Percentiles rank a stretch among this genome's conserved stretches.
Conservation (phyloP, 345 rosid genomes). For the Clarkia xantiana region DNA sequence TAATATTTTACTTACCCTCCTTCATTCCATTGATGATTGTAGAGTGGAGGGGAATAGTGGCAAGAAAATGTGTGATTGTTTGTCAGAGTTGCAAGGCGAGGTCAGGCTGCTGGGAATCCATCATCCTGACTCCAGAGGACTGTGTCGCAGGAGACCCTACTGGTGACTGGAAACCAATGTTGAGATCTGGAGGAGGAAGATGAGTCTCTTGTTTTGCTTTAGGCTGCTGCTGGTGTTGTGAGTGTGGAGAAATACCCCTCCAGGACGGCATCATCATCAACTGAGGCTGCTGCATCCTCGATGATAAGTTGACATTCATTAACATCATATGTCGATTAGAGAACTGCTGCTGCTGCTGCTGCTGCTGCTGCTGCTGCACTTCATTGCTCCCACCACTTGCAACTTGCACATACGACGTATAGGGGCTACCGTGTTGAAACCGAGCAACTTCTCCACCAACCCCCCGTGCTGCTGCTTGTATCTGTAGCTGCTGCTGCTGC, state of each 20-base stretch:
- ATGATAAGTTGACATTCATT: constrained; percentile 35
- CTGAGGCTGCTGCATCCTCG: constrained; percentile 49
- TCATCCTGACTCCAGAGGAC: constrained; percentile 51
- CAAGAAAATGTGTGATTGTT: background rate
- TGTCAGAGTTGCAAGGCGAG: constrained; percentile 72
- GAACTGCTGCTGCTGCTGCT: constrained; percentile 14
- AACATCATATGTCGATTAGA: constrained; percentile 32
- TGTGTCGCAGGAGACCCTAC: constrained; percentile 64
- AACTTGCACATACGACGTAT: constrained; percentile 31
- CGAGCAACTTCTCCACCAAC: no score
- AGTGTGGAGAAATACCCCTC: constrained; percentile 39
- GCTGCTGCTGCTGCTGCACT: constrained; percentile 17
- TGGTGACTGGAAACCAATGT: constrained; percentile 73
- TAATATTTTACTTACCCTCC: no score
- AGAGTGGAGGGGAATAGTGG: no score
- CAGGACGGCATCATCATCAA: constrained; percentile 23
- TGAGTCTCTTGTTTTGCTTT: constrained; percentile 54
- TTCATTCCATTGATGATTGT: no score
- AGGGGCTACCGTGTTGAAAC: constrained; percentile 13
- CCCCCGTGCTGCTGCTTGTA: no score
- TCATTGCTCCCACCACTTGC: constrained; percentile 24
- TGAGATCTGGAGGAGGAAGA: constrained; percentile 82
- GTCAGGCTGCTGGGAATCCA: constrained; percentile 92
- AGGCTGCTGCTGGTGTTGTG: constrained; percentile 22
- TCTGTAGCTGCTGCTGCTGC: no score